A percentile compares a stretch with the other conserved stretches of the same genome.
phyloP scores from a whole-genome alignment of 2,329 filamentous ascomycete genomes.

The Metarhizium rileyi region DNA sequence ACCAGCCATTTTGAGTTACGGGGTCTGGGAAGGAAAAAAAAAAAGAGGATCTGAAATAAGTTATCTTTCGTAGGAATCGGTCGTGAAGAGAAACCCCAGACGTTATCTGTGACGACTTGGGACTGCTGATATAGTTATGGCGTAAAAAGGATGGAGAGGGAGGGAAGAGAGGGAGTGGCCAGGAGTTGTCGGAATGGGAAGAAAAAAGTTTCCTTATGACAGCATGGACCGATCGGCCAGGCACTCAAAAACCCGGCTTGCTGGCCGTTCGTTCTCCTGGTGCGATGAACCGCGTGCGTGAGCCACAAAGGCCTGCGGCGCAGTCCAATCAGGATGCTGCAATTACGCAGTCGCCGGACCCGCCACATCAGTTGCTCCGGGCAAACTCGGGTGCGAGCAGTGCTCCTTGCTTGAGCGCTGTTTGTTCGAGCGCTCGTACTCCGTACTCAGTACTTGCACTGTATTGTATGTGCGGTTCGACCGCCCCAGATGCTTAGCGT shows the following conservation, averaged over 20 bases:
- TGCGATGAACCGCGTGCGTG: slow-evolving; percentile 1
- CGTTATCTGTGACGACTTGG: neutral
- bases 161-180: slow-evolving; percentile 16
- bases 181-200: slow-evolving; percentile 4
- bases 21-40: slow-evolving; percentile 9
- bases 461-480: no score
- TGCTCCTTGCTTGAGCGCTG: no score
- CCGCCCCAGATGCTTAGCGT: no score
- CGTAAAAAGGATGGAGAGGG: slow-evolving; percentile 10
- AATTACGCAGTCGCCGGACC: slow-evolving; percentile 22
- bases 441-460: no score
- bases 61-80: slow-evolving; percentile 1
- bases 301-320: slow-evolving; percentile 24
- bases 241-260: neutral
- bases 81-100: slow-evolving; percentile 8
- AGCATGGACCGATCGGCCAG: slow-evolving; percentile 23
- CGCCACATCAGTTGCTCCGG: slow-evolving; percentile 18
- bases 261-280: no score
- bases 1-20: slow-evolving; percentile 32
- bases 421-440: no score
- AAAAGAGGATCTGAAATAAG: slow-evolving; percentile 6
- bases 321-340: slow-evolving; percentile 26
- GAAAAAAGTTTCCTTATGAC: slow-evolving; percentile 29
- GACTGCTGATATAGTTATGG: slow-evolving; percentile 6
- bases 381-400: slow-evolving; percentile 27